phyloP scores from a whole-genome alignment of 1,139 yeast genomes.

The Taiozyma sp. region DNA sequence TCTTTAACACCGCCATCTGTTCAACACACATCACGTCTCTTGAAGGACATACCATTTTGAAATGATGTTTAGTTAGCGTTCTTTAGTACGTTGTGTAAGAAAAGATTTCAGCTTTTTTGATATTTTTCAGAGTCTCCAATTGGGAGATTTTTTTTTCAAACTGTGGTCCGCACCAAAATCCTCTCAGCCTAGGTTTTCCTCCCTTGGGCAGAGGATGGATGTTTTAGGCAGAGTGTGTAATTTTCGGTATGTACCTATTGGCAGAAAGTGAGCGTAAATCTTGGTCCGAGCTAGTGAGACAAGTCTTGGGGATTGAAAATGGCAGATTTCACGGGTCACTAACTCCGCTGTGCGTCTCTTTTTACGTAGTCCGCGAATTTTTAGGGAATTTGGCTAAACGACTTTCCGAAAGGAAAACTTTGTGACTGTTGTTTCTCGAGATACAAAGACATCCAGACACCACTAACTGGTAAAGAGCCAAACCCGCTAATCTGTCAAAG shows the following conservation, averaged over 20 bases:
- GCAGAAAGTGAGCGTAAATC: not conserved
- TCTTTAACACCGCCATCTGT: not conserved
- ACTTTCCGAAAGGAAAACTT: not conserved
- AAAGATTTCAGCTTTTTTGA: constrained; percentile 4
- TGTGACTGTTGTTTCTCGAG: not conserved
- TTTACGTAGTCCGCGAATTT: not conserved
- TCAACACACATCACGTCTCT: not conserved
- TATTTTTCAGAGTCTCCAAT: constrained; percentile 13
- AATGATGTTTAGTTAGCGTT: constrained; percentile 18
- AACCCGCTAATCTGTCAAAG: too few species aligned
- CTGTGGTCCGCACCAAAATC: not conserved
- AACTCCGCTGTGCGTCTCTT: not conserved
- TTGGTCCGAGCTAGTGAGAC: not conserved
- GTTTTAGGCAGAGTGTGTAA: constrained; percentile 6
- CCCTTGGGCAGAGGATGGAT: not conserved
- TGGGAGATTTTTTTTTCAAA: not conserved
- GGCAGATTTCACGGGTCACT: not conserved
- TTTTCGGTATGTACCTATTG: constrained; percentile 1
- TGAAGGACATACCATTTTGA: constrained; percentile 24
- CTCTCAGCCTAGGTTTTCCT: not conserved
- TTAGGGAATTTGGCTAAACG: not conserved
- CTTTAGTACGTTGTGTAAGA: not conserved
- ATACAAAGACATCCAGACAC: not conserved
- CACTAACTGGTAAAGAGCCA: not conserved
- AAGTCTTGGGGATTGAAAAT: not conserved